Percentiles rank a stretch among this genome's conserved stretches.
phyloP scores from a whole-genome alignment of 805 yeast genomes.

The Kuraishia hungarica region DNA sequence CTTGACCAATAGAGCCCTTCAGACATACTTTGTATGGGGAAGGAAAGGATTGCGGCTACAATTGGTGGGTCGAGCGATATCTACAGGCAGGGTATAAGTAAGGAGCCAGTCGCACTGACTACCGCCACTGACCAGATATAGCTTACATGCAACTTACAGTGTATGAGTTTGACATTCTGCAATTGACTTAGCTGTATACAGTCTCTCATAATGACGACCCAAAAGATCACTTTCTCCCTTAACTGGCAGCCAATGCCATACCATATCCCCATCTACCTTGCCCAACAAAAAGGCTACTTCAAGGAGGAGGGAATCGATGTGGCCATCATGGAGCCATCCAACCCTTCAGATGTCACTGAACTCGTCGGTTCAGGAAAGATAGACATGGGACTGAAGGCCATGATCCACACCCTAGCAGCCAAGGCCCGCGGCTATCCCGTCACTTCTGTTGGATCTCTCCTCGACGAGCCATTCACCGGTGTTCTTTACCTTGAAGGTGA shows the following conservation, averaged over 20 bases:
- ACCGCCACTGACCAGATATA: too few species aligned
- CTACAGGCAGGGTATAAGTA: neutral
- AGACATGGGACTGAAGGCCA: constrained; percentile 52
- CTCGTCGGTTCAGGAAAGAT: constrained; percentile 47
- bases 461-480: constrained; percentile 53
- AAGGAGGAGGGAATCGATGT: constrained; percentile 40
- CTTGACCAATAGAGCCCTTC: neutral
- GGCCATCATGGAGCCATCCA: constrained; percentile 46
- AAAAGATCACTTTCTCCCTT: constrained; percentile 40
- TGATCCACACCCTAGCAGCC: constrained; percentile 53
- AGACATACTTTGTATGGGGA: neutral
- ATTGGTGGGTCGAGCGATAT: too few species aligned
- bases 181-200: neutral
- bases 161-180: neutral
- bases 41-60: neutral
- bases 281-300: constrained; percentile 41
- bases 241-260: constrained; percentile 52
- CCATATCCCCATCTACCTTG: constrained; percentile 44
- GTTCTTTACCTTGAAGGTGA: constrained; percentile 37
- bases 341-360: constrained; percentile 51
- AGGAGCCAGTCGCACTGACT: neutral
- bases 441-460: constrained; percentile 44
- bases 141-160: too few species aligned
- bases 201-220: constrained; percentile 26
- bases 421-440: constrained; percentile 52